Evolutionary conservation across 225 moss, liverwort and hornwort genomes (phyloP), one percentile per base, ranked within the genome.

Genomic region (Pseudoscleropodium purum): DNA sequence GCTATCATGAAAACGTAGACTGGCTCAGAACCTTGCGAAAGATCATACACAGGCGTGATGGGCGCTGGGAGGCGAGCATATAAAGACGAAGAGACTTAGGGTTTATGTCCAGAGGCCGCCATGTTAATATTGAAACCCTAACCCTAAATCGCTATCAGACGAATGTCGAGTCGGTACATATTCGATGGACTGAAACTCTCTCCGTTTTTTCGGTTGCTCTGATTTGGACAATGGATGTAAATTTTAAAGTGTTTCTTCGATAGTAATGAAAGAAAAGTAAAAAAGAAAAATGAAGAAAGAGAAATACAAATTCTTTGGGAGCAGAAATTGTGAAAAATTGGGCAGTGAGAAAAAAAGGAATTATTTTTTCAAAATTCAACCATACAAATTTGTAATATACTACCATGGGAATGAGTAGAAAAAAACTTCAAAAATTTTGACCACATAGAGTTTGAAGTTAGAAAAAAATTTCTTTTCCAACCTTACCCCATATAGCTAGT

Each of bases 11-110:
- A 47, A 13, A 5, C 3, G 3, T 6, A 73, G 10, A 4, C 8
- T 7, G 7, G 5, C 33, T 1, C 6, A 37, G 2, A 5, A 15
- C 6, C 23, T 11, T 0, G 68, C 25, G 2, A 62, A 6, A 20
- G 7, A 70, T 15, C 70, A 0, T 0, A 9, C 10, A 1, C 3
- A 10, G 6, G 11, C 3, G 0, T 0, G 0, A 0, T 2, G 0
- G 0, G 0, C 0, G 8, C 0, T 29, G 54, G 36, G 45, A 33
- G 82, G 27, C 43, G 56, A 79, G 5, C 0, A 88, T 91, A 81
- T 85, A 85, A 73, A 6, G 39, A 61, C 24, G n/a, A 70, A 25
- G 73, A 59, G 41, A 70, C 23, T 88, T 88, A 90, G 90, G 90
- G 84, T 85, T 87, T 80, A 0, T 3, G 56, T 21, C 15, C 9